Evolutionary conservation across 805 yeast species (phyloP), one percentile per base, ranked within the genome.

Genomic region (Sugiyamaella valdiviana): DNA sequence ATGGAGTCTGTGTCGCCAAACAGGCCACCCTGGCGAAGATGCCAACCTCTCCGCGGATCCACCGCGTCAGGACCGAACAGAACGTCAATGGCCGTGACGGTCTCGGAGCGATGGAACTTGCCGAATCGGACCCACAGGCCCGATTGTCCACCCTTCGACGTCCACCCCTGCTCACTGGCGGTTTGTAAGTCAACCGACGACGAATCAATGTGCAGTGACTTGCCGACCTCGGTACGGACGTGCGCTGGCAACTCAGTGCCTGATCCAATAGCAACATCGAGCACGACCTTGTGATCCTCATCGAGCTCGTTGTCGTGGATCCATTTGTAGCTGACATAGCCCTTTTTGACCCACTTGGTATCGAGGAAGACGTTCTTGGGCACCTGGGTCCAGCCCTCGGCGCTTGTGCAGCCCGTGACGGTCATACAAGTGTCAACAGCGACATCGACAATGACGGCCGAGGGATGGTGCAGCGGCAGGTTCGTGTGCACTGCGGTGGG

Each of bases 41-140:
- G 54, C 95, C 96, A 89, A 42, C 76, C 77, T 0, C 79, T 78
- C 48, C 95, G 70, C 2, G 95, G 95, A 45, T 87, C 95, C 2
- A 76, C 79, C 1, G 85, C 82, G 54, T 81, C 86, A 2, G 63
- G 60, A 1, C 95, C 95, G 67, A 80, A 89, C 32, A 90, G 65
- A 1, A 87, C 72, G 53, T 85, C 87, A 10, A 88, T 57, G 2
- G 75, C 85, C 6, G 80, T 75, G 5, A 83, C 63, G 1, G 80
- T 69, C 17, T 63, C 51, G 9, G 61, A 55, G 21, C 63, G 63
- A 23, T 61, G 57, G 36, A 63, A 71, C 3, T 59, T 49, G 4
- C 80, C 87, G 44, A 69, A 69, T 52, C 77, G 76, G 24, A 77
- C 69, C 90, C 89, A 84, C 12, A 84, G 58, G 6, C 84, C 83